phyloP scores from a whole-genome alignment of 495 filamentous ascomycete genomes.

The Neurospora intermedia region DNA sequence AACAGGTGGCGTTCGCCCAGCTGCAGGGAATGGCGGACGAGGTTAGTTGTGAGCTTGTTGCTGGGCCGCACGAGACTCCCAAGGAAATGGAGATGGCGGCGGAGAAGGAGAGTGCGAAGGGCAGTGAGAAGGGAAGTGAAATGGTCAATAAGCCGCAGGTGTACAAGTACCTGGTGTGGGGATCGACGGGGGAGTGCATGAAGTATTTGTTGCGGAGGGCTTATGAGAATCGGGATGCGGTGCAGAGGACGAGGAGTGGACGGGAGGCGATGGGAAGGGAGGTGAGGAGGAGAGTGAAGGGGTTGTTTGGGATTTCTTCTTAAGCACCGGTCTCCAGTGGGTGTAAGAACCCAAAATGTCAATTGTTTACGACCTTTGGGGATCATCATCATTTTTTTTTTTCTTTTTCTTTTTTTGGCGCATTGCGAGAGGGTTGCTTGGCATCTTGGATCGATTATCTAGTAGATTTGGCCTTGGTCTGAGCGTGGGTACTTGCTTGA shows the following conservation, averaged over 20 bases:
- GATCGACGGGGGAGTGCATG: constrained; percentile 83
- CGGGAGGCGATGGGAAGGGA: constrained; percentile 64
- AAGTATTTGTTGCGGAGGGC: constrained; percentile 80
- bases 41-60: constrained; percentile 70
- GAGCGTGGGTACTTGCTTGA: not conserved
- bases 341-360: no score
- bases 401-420: no score
- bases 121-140: not conserved
- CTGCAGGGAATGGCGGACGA: constrained; percentile 97
- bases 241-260: constrained; percentile 63
- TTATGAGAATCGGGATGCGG: constrained; percentile 85
- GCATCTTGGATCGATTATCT: not conserved
- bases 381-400: no score
- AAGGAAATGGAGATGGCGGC: not conserved
- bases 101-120: not conserved
- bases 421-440: not conserved
- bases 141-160: constrained; percentile 44
- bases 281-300: constrained; percentile 49
- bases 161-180: constrained; percentile 91
- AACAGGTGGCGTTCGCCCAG: constrained; percentile 73
- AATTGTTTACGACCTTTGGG: not conserved
- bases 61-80: constrained; percentile 28
- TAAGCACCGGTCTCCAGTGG: no score
- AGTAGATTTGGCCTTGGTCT: not conserved
- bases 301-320: constrained; percentile 27